These are phyloP conservation scores for Chalciporus piperatus DNA, from an alignment of 768 basidiomycete genomes.

Conservation along the genomic window DNA sequence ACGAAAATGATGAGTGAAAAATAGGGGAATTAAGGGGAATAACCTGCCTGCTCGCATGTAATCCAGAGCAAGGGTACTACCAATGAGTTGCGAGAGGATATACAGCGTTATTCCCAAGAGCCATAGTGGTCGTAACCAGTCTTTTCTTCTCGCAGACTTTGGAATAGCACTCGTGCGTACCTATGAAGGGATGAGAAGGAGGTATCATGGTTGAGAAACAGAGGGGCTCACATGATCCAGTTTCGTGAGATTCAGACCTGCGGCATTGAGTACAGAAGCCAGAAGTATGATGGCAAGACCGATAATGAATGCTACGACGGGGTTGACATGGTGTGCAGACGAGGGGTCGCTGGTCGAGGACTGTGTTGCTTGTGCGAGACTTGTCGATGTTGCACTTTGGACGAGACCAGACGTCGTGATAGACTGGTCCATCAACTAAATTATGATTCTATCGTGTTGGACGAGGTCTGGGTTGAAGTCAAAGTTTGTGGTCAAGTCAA, in stretches of 20 bases:
- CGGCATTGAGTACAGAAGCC: slow-evolving; percentile 84
- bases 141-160: slow-evolving; percentile 65
- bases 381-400: slow-evolving; percentile 16
- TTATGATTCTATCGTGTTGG: not conserved
- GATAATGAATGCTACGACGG: slow-evolving; percentile 74
- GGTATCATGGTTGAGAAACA: not conserved
- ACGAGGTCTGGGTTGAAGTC: not conserved
- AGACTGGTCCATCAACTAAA: slow-evolving; percentile 19
- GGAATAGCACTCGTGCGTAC: slow-evolving; percentile 75
- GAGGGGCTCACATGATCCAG: slow-evolving; percentile 72
- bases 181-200: slow-evolving; percentile 32
- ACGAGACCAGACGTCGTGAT: slow-evolving; percentile 1
- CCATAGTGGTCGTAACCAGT: slow-evolving; percentile 87
- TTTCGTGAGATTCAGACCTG: slow-evolving; percentile 93
- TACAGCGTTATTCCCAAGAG: slow-evolving; percentile 91
- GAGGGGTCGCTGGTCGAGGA: slow-evolving; percentile 20
- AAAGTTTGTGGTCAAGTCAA: no score
- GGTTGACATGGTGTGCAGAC: slow-evolving; percentile 43
- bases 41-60: slow-evolving; percentile 79
- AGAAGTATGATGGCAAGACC: slow-evolving; percentile 82
- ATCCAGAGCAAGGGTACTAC: slow-evolving; percentile 81
- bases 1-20: slow-evolving; percentile 12
- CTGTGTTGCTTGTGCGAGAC: slow-evolving; percentile 11
- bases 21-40: not conserved
- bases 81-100: slow-evolving; percentile 85